phyloP scores from a whole-genome alignment of 179 eudicot species.

The Spinacia oleracea region DNA sequence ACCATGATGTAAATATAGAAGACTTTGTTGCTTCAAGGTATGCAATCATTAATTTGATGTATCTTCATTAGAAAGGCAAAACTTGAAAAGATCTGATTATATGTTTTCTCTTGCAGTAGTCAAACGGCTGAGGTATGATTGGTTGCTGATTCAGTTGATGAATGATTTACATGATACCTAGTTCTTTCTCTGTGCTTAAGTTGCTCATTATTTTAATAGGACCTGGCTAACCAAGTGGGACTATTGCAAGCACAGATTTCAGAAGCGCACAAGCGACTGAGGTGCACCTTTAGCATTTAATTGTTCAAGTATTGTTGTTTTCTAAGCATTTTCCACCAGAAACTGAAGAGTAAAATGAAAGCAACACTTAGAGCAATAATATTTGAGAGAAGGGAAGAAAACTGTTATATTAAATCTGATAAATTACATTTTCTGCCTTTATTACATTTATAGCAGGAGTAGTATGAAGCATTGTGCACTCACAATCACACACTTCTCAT shows the following conservation, averaged over 20 bases:
- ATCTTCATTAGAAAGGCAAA: background rate
- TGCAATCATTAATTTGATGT: conserved; percentile 12
- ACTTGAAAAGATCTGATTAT: conserved; percentile 29
- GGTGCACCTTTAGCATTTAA: conserved; percentile 43
- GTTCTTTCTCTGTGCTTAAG: conserved; percentile 17
- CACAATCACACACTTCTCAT: too few species aligned
- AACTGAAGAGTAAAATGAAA: too few species aligned
- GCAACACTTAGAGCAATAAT: too few species aligned
- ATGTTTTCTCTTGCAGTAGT: conserved; percentile 56
- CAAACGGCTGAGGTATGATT: conserved; percentile 72
- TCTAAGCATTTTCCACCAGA: background rate
- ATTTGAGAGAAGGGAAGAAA: too few species aligned
- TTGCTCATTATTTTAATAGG: conserved; percentile 45
- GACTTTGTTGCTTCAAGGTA: conserved; percentile 86
- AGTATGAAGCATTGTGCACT: too few species aligned
- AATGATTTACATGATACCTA: background rate
- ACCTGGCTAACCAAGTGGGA: conserved; percentile 53
- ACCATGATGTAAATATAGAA: conserved; percentile 83
- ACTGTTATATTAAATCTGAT: too few species aligned
- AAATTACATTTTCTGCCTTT: too few species aligned
- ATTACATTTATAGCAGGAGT: too few species aligned
- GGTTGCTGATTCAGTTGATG: conserved; percentile 5
- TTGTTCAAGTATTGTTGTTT: conserved; percentile 15
- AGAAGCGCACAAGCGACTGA: conserved; percentile 65
- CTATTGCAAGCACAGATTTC: conserved; percentile 62